Base-by-base conservation (phyloP, 352 stramenopile species). In the Phytopythium litorale region DNA sequence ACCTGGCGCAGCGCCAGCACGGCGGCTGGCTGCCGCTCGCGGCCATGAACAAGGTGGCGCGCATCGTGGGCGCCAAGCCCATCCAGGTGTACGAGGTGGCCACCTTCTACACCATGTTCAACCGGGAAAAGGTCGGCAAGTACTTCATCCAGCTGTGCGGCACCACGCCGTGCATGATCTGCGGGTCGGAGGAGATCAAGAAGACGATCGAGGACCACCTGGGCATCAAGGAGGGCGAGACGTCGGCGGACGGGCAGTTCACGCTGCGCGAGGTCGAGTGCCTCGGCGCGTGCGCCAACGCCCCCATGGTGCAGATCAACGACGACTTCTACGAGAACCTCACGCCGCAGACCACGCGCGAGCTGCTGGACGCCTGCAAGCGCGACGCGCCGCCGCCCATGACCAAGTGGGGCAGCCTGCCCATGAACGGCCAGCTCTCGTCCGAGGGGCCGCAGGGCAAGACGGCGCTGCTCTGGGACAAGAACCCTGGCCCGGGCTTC, bases 51-150 rank as follows among this genome's bases (percentile, higher is more conserved):
- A 99, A 99, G 81, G 98, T 99, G 25, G 93, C 97, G n/a, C 88
- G 97, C 67, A 98, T 99, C 62, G 91, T 98, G n/a, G 97, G 97
- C 37, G 84, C 91, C 45, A 91, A 96, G 66, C 92, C 96, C 49
- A 98, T 98, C 52, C 88, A 97, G 68, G 98, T 99, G 87, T 99
- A 99, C 75, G 99, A 99, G 38, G 96, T 99, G 21, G 97, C 97
- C 25, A 99, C 98, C 72, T 99, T 97, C 74, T 99, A 99, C 13
- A 99, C 97, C 61, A 99, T 99, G 97, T 99, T 99, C 82, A 99
- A 94, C 78, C 70, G 79, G 50, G 94, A 97, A 64, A 98, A 98
- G 71, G 89, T 97, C 51, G 92, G 91, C 78, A 98, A 97, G 81
- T 97, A 96, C 77, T 97, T 97, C 65, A 97, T 98, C 66, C 92